phyloP scores from a whole-genome alignment of 306 rosid species.

The Lathyrus aphaca region DNA sequence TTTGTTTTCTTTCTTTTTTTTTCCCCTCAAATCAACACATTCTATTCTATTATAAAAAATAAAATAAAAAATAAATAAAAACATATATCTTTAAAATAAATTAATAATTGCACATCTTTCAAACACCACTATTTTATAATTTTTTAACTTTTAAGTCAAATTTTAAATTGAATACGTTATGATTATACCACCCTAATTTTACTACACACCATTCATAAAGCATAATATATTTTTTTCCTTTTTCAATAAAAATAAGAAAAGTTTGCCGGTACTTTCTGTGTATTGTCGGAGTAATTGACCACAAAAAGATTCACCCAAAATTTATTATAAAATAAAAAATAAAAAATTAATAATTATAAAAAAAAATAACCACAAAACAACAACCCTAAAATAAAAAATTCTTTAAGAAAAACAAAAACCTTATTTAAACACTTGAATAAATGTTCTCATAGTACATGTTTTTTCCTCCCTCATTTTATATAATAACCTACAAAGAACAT shows the following conservation, averaged over 20 bases:
- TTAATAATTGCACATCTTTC: background rate
- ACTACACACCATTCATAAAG: background rate
- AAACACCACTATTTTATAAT: background rate
- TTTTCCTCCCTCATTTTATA: constrained; percentile 32
- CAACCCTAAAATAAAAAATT: constrained; percentile 34
- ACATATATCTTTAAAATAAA: too few species aligned
- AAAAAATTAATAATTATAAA: background rate
- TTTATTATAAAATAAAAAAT: constrained; percentile 8
- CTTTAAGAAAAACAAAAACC: background rate
- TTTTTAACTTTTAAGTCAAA: background rate
- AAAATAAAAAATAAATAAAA: too few species aligned
- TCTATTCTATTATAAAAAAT: too few species aligned
- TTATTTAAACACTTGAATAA: constrained; percentile 13
- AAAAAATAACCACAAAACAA: background rate
- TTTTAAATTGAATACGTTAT: background rate
- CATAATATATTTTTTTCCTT: background rate
- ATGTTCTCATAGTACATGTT: background rate
- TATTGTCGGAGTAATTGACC: constrained; percentile 82
- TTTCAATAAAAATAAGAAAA: constrained; percentile 25
- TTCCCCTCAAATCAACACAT: background rate
- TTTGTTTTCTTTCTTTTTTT: background rate
- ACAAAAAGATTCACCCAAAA: constrained; percentile 55
- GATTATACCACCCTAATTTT: background rate
- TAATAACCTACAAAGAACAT: constrained; percentile 44
- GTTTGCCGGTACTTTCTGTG: constrained; percentile 61